Evolutionary conservation across 345 rosid genomes (phyloP).

Genomic region (Salix brachista): DNA sequence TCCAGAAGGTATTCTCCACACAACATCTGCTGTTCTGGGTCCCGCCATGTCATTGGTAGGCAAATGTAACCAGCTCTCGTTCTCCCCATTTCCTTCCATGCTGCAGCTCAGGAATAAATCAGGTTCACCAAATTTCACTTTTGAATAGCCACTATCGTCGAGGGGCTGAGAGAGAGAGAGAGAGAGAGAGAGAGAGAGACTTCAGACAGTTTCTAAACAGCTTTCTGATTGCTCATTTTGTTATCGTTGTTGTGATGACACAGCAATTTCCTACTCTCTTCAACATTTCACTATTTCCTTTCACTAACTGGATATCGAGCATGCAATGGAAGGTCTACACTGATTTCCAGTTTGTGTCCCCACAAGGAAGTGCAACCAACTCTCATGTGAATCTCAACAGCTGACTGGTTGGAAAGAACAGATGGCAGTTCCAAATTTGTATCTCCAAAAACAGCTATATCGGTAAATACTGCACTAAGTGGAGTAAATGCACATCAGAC

Average conservation of each 20-base stretch:
- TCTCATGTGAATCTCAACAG: slow-evolving; percentile 70
- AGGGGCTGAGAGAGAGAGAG: slow-evolving; percentile 39
- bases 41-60: slow-evolving; percentile 19
- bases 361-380: slow-evolving; percentile 23
- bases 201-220: neutral
- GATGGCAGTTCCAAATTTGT: slow-evolving; percentile 81
- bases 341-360: slow-evolving; percentile 37
- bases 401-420: slow-evolving; percentile 58
- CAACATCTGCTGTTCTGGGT: slow-evolving; percentile 17
- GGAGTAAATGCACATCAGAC: neutral
- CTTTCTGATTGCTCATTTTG: neutral
- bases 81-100: slow-evolving; percentile 14
- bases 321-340: slow-evolving; percentile 57
- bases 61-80: slow-evolving; percentile 37
- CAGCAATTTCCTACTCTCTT: neutral
- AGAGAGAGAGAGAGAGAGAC: neutral
- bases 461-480: slow-evolving; percentile 43
- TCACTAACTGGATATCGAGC: slow-evolving; percentile 70
- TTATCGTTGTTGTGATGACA: neutral
- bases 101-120: slow-evolving; percentile 50
- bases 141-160: slow-evolving; percentile 59
- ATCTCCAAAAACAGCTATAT: slow-evolving; percentile 75
- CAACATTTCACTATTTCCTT: neutral
- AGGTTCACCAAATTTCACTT: slow-evolving; percentile 55
- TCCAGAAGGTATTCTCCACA: slow-evolving; percentile 70